A percentile compares a stretch with the other conserved stretches of the same genome.
Conservation (phyloP, 805 yeast species). For the Candida qinlingensis region DNA sequence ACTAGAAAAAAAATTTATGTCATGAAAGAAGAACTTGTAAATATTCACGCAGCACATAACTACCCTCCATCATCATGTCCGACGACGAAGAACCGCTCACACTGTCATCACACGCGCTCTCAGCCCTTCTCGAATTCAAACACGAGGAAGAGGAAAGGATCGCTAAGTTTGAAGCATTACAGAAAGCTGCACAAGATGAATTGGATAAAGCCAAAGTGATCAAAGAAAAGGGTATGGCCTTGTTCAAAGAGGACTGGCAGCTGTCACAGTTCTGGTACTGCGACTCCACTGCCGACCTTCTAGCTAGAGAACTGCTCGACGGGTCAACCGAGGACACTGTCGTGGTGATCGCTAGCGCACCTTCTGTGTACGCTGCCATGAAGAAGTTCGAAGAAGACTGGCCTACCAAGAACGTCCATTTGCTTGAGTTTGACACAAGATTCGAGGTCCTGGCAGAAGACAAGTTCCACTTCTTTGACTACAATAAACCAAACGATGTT, state of each 20-base stretch:
- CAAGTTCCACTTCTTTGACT: conserved; percentile 71
- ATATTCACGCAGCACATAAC: neutral
- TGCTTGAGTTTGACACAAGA: conserved; percentile 75
- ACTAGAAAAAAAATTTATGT: neutral
- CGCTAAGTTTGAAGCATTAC: conserved; percentile 63
- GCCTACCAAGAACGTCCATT: conserved; percentile 66
- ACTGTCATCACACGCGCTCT: conserved; percentile 44
- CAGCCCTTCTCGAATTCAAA: conserved; percentile 54
- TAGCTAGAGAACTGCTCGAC: conserved; percentile 68
- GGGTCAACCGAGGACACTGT: conserved; percentile 72
- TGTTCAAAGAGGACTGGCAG: conserved; percentile 91
- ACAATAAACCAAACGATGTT: conserved; percentile 58
- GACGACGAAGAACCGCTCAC: conserved; percentile 9
- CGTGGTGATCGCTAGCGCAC: conserved; percentile 79
- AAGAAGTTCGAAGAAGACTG: conserved; percentile 45
- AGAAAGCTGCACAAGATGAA: conserved; percentile 52
- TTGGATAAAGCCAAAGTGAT: conserved; percentile 25
- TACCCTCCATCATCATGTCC: neutral
- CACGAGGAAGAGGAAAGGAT: conserved; percentile 51
- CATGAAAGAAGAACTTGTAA: too few relatives aligned
- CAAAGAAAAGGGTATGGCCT: conserved; percentile 50
- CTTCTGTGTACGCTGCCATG: conserved; percentile 86
- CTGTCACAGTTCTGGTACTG: conserved; percentile 85
- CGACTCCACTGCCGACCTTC: conserved; percentile 61
- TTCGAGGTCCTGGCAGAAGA: conserved; percentile 70